These are phyloP conservation scores for Pseudonitzschia multiseries DNA, from an alignment of 108 stramenopile genomes.

Conservation along the genomic window DNA sequence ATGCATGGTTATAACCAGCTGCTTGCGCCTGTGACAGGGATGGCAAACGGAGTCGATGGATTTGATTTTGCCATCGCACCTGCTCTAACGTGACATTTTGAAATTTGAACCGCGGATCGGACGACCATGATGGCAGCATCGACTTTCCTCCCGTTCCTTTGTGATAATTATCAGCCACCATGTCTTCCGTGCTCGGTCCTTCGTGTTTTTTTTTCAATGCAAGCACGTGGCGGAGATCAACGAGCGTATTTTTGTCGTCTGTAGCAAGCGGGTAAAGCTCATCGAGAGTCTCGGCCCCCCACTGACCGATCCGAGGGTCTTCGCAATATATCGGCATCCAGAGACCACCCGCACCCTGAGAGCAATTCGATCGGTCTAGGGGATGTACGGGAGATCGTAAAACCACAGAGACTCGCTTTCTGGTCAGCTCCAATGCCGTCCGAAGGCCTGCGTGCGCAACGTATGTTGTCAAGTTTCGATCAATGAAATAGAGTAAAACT, in stretches of 20 bases:
- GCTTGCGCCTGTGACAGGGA: conserved; percentile 32
- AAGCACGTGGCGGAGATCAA: conserved; percentile 60
- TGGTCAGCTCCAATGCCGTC: conserved; percentile 69
- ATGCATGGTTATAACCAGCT: conserved; percentile 71
- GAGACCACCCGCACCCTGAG: conserved; percentile 80
- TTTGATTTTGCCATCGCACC: conserved; percentile 55
- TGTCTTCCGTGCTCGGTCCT: conserved; percentile 38
- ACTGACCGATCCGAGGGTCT: conserved; percentile 58
- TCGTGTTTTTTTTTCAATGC: conserved; percentile 33
- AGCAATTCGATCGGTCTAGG: conserved; percentile 51
- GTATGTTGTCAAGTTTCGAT: background rate
- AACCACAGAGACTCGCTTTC: conserved; percentile 46
- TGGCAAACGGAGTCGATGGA: conserved; percentile 55
- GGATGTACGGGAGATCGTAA: conserved; percentile 67
- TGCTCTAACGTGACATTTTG: conserved; percentile 68
- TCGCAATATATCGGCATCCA: conserved; percentile 91
- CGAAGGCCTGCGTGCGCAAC: conserved; percentile 66
- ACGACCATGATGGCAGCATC: conserved; percentile 58
- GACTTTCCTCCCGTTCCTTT: conserved; percentile 18
- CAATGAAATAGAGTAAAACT: background rate
- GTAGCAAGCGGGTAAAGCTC: conserved; percentile 47
- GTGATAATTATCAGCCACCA: conserved; percentile 24
- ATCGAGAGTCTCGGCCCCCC: conserved; percentile 71
- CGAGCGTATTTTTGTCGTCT: conserved; percentile 30
- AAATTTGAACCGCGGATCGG: conserved; percentile 59